These are phyloP conservation scores for Wickerhamomyces alni DNA, from an alignment of 805 yeast genomes.

Conservation along the genomic window DNA sequence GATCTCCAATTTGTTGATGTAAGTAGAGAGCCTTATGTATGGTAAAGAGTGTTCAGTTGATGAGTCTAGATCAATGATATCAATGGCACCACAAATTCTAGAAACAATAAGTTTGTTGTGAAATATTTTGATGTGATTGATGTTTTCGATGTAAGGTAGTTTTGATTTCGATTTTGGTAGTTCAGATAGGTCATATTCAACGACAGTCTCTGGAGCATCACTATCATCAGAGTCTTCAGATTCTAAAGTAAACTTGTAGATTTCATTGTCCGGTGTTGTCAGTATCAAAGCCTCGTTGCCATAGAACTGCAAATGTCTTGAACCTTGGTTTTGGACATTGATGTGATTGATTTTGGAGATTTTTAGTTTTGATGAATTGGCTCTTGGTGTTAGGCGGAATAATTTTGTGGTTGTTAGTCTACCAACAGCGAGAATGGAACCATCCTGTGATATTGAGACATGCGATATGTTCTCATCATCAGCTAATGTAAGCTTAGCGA, in stretches of 20 bases:
- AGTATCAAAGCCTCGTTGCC: slow-evolving; percentile 41
- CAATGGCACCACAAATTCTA: slow-evolving; percentile 62
- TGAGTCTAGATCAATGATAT: slow-evolving; percentile 32
- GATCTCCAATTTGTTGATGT: slow-evolving; percentile 59
- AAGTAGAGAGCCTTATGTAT: slow-evolving; percentile 53
- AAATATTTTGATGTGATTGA: slow-evolving; percentile 47
- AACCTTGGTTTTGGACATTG: slow-evolving; percentile 40
- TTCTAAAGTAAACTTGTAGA: slow-evolving; percentile 33
- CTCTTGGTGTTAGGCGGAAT: slow-evolving; percentile 48
- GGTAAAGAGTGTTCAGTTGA: slow-evolving; percentile 26
- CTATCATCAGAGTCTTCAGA: slow-evolving; percentile 10
- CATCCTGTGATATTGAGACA: slow-evolving; percentile 61
- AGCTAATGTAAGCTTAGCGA: slow-evolving; percentile 56
- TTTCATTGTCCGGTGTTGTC: slow-evolving; percentile 57
- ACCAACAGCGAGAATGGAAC: slow-evolving; percentile 63
- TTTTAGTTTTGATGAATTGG: slow-evolving; percentile 29
- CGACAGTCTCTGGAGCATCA: slow-evolving; percentile 9
- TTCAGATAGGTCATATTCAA: slow-evolving; percentile 34
- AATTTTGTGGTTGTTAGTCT: slow-evolving; percentile 63
- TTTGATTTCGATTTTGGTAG: slow-evolving; percentile 28
- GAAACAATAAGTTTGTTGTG: slow-evolving; percentile 48
- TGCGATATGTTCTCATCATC: slow-evolving; percentile 78
- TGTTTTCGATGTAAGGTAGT: slow-evolving; percentile 41
- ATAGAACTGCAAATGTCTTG: slow-evolving; percentile 46
- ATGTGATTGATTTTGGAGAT: slow-evolving; percentile 47